Base-by-base conservation (phyloP, 164 flowering plant species). In the Cinnamomum chago region DNA sequence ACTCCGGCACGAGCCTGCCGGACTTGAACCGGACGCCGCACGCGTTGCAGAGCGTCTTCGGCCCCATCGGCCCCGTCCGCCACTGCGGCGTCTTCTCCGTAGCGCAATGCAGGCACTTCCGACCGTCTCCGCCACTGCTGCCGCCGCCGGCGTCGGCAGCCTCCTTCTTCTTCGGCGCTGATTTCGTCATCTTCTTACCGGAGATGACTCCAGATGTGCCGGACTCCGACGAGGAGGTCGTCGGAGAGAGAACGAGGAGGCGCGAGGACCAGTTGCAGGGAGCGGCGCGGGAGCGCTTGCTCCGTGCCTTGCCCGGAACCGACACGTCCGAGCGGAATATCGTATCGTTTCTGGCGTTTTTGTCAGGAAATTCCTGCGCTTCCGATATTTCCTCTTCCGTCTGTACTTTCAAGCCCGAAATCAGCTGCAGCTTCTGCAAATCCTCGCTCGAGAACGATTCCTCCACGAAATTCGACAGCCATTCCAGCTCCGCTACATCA, bases 51-150 rank as follows among this genome's bases (percentile, higher is more conserved):
- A 95, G 81, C 0, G 98, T 90, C 65, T 95, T 95, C 2, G 97
- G 97, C 17, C 98, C 98, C 94, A 91, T 82, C 0, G 98, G 98
- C 35, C 98, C 98, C 3, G 95, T 89, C 68, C 98, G 78, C 98
- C 98, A 95, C 73, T 95, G 98, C 50, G 98, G 98, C 3, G 98
- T 95, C 85, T 91, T 90, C 55, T 91, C 98, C 14, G 98, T 76
- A 25, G 81, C 91, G 70, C 98, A 95, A 76, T 95, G 98, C 58
- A 86, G 83, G 82, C 98, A 95, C 73, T 76, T 89, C 71, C 95
- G 87, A 0, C 86, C 89, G 3, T 80, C 80, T 17, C 35, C 35
- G 35, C 35, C 35, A 6, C 35, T 30, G 35, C 35, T 30, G 35
- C 35, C 35, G 0, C 35, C 35, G 3, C 4, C 65, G 40, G 18